These are phyloP conservation scores for Boletellus deceptivus DNA, from an alignment of 1,284 basidiomycete genomes.

Conservation along the genomic window DNA sequence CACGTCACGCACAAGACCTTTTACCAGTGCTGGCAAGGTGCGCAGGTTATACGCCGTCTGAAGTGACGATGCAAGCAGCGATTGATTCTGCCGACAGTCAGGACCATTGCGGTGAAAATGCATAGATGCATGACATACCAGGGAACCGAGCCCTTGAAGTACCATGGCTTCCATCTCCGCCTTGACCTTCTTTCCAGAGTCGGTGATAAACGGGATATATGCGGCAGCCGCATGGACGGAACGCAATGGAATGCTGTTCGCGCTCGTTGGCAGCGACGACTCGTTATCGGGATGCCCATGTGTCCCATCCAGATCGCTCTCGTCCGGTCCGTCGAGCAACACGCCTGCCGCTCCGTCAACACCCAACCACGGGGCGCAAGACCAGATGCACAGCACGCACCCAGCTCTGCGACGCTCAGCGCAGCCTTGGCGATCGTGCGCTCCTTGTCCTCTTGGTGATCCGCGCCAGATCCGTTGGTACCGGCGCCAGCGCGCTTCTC, in stretches of 20 bases:
- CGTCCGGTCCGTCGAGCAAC: conserved; percentile 29
- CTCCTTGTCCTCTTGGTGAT: conserved; percentile 77
- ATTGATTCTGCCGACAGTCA: conserved; percentile 65
- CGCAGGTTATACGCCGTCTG: conserved; percentile 94
- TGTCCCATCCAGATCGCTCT: conserved; percentile 4
- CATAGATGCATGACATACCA: conserved; percentile 49
- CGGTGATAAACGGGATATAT: conserved; percentile 70
- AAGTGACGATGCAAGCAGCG: conserved; percentile 84
- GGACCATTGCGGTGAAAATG: neutral
- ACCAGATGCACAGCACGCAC: conserved; percentile 42
- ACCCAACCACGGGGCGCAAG: conserved; percentile 1
- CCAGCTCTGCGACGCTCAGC: conserved; percentile 83
- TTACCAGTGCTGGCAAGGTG: conserved; percentile 80
- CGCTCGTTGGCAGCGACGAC: conserved; percentile 1
- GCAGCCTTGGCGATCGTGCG: conserved; percentile 87
- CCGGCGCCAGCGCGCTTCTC: conserved; percentile 17
- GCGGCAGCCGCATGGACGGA: conserved; percentile 68
- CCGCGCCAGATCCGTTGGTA: conserved; percentile 31
- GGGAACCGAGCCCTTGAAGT: conserved; percentile 65
- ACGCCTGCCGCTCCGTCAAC: conserved; percentile 15
- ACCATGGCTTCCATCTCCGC: conserved; percentile 89
- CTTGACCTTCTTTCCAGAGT: conserved; percentile 66
- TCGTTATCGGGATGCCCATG: conserved; percentile 8
- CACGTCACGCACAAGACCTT: conserved; percentile 76
- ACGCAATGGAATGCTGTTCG: conserved; percentile 51